These are phyloP conservation scores for Mortierella sp. DNA, from an alignment of 371 early-diverging fungal genomes.

Conservation along the genomic window DNA sequence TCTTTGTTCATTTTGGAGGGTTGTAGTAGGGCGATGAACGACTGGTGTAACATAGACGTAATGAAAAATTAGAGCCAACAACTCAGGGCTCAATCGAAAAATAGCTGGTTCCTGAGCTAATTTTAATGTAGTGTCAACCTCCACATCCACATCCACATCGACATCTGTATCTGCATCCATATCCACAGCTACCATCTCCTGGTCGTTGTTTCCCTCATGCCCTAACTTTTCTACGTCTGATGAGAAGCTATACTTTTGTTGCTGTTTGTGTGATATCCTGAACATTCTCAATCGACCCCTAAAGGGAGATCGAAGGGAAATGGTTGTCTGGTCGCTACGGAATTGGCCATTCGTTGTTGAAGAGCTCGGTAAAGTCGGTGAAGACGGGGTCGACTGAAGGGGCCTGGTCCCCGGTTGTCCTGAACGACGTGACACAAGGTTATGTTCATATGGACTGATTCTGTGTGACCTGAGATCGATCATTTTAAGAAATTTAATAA, in stretches of 20 bases:
- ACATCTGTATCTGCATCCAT: background rate
- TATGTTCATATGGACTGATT: constrained; percentile 34
- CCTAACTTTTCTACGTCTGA: background rate
- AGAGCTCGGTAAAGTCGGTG: background rate
- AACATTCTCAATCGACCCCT: constrained; percentile 14
- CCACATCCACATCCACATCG: constrained; percentile 7
- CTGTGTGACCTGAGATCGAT: constrained; percentile 52
- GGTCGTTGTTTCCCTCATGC: background rate
- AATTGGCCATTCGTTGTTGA: background rate
- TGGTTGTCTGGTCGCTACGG: constrained; percentile 8
- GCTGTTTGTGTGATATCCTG: constrained; percentile 8
- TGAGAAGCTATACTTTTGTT: background rate
- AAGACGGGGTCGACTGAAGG: background rate
- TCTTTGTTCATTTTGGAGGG: background rate
- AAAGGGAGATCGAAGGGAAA: constrained; percentile 13
- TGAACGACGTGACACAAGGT: constrained; percentile 44
- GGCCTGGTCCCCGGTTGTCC: constrained; percentile 9
- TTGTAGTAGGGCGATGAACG: constrained; percentile 28
- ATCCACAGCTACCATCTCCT: constrained; percentile 15
- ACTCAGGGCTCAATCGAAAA: constrained; percentile 51
- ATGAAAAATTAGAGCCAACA: constrained; percentile 52
- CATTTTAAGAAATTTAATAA: constrained; percentile 28
- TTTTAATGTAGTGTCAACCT: background rate
- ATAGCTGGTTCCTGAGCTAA: constrained; percentile 33
- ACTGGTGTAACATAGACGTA: constrained; percentile 56